A percentile compares a stretch with the other conserved stretches of the same genome.
phyloP scores from a whole-genome alignment of 169 alveolate species.

The Plasmodium berghei region DNA sequence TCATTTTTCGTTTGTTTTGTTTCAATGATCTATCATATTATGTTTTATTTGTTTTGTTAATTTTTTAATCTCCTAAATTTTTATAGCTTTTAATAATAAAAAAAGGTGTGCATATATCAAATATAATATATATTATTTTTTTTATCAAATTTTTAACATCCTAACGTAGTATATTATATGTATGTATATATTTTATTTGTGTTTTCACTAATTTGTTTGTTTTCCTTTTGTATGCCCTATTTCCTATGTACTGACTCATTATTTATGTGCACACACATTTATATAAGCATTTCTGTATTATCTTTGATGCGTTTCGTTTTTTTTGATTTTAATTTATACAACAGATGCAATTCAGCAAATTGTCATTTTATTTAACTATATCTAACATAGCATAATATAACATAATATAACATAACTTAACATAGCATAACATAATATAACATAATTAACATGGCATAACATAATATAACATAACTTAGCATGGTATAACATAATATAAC shows the following conservation, averaged over 20 bases:
- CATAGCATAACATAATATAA: no score
- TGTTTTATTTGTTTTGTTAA: conserved; percentile 30
- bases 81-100: conserved; percentile 9
- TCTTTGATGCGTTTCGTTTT: no score
- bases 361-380: no score
- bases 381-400: no score
- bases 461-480: no score
- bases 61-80: conserved; percentile 3
- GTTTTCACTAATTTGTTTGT: not conserved
- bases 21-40: not conserved
- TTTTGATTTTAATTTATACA: no score
- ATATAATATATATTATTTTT: not conserved
- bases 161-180: not conserved
- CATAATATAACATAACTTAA: no score
- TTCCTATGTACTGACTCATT: not conserved
- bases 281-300: not conserved
- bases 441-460: no score
- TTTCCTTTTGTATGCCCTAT: not conserved
- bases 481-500: no score
- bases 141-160: not conserved
- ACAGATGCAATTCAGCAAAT: no score
- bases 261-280: not conserved
- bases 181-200: not conserved
- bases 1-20: conserved; percentile 7
- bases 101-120: not conserved